phyloP scores from a whole-genome alignment of 106 monocot genomes.

The Allium cepa region DNA sequence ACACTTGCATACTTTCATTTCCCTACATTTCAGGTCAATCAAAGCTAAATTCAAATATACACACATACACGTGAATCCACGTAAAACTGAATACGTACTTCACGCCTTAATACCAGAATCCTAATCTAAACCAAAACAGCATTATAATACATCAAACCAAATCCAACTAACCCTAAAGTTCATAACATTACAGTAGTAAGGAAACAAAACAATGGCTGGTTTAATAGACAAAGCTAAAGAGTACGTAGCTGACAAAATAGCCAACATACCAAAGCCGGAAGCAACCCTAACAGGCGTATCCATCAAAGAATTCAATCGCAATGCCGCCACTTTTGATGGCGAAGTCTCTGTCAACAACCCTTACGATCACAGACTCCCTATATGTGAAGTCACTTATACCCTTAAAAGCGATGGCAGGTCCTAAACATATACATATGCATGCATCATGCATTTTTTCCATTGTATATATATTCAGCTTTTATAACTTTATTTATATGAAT shows the following conservation, averaged over 20 bases:
- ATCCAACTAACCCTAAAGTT: background rate
- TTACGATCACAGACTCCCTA: constrained; percentile 52
- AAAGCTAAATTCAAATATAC: too few relatives aligned
- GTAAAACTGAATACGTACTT: background rate
- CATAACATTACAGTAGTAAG: background rate
- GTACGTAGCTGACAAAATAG: constrained; percentile 75
- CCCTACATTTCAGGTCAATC: too few relatives aligned
- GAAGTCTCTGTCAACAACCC: constrained; percentile 68
- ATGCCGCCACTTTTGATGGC: constrained; percentile 33
- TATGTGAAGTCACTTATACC: constrained; percentile 72
- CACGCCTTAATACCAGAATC: background rate
- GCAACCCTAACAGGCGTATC: constrained; percentile 44
- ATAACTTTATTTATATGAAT: background rate
- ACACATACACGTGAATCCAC: background rate
- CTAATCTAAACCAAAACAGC: background rate
- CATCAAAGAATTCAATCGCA: constrained; percentile 33
- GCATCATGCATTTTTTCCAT: background rate
- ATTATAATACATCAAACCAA: background rate
- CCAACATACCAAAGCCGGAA: constrained; percentile 68
- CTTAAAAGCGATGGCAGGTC: constrained; percentile 65
- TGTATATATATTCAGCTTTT: background rate
- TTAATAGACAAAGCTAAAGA: constrained; percentile 69
- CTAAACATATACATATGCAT: background rate
- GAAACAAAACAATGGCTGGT: constrained; percentile 25
- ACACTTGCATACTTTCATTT: too few relatives aligned